Percentiles rank a stretch among this genome's conserved stretches.
phyloP scores from a whole-genome alignment of 345 rosid genomes.

The Limnanthes douglasii region DNA sequence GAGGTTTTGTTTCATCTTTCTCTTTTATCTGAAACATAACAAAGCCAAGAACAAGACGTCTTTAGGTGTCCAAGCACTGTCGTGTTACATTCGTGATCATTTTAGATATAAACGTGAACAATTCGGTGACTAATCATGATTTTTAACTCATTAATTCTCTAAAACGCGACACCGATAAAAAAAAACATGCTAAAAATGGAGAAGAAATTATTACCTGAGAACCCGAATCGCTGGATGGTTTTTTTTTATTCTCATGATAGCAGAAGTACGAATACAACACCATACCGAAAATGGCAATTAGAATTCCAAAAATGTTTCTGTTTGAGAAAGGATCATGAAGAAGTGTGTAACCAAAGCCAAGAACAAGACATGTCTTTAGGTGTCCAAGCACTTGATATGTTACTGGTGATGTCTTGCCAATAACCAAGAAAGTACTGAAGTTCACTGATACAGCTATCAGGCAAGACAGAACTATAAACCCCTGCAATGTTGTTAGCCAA shows the following conservation, averaged over 20 bases:
- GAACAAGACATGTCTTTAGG: slow-evolving; percentile 90
- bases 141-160: background rate
- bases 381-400: slow-evolving; percentile 98
- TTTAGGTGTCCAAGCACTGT: no score
- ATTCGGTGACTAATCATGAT: background rate
- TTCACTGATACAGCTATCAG: slow-evolving; percentile 86
- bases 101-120: background rate
- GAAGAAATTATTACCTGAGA: slow-evolving; percentile 32
- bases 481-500: slow-evolving; percentile 24
- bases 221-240: slow-evolving; percentile 40
- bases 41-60: no score
- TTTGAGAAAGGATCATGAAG: slow-evolving; percentile 81
- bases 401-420: slow-evolving; percentile 97
- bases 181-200: background rate
- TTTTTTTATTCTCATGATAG: slow-evolving; percentile 65
- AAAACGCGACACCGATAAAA: background rate
- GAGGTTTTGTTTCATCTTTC: no score
- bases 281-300: slow-evolving; percentile 83
- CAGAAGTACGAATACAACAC: slow-evolving; percentile 85
- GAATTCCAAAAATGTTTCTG: slow-evolving; percentile 76
- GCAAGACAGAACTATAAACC: slow-evolving; percentile 72
- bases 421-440: slow-evolving; percentile 94
- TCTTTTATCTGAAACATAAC: slow-evolving; percentile 56
- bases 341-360: slow-evolving; percentile 75
- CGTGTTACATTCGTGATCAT: slow-evolving; percentile 16